Evolutionary conservation across 2,329 filamentous ascomycete genomes (phyloP).

Genomic region (Aspergillus sojae): DNA sequence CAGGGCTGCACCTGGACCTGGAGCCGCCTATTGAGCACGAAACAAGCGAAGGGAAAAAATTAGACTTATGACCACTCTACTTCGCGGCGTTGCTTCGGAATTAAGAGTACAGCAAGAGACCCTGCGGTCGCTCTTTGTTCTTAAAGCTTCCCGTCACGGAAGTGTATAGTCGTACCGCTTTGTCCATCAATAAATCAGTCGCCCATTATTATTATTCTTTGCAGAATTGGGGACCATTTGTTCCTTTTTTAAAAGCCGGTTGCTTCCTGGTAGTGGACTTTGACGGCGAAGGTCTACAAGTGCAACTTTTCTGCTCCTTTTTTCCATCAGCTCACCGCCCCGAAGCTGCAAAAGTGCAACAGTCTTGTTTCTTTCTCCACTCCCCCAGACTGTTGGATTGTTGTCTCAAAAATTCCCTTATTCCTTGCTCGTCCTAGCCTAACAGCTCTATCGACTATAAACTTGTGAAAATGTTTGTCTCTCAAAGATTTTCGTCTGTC

Average conservation of each 20-base stretch:
- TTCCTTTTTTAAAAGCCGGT: not conserved
- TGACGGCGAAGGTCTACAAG: slow-evolving; percentile 4
- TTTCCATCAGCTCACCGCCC: slow-evolving; percentile 19
- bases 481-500: slow-evolving; percentile 6
- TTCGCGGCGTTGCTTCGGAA: not conserved
- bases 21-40: not conserved
- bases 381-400: not conserved
- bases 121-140: not conserved
- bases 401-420: not conserved
- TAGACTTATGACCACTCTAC: not conserved
- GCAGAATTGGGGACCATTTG: not conserved
- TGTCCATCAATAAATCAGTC: not conserved
- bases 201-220: not conserved
- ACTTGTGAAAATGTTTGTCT: slow-evolving; percentile 15
- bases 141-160: not conserved
- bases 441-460: slow-evolving; percentile 2
- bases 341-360: slow-evolving; percentile 11
- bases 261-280: slow-evolving; percentile 1
- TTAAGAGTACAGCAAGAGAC: not conserved
- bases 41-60: slow-evolving; percentile 1
- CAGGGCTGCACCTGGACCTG: not conserved
- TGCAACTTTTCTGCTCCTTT: slow-evolving; percentile 7
- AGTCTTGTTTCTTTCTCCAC: slow-evolving; percentile 10
- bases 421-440: not conserved
- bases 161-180: not conserved